Percentiles rank a stretch among this genome's conserved stretches.
These are phyloP conservation scores for Blastobotrys ciferrii DNA, from an alignment of 1,139 yeast species.

Conservation along the genomic window DNA sequence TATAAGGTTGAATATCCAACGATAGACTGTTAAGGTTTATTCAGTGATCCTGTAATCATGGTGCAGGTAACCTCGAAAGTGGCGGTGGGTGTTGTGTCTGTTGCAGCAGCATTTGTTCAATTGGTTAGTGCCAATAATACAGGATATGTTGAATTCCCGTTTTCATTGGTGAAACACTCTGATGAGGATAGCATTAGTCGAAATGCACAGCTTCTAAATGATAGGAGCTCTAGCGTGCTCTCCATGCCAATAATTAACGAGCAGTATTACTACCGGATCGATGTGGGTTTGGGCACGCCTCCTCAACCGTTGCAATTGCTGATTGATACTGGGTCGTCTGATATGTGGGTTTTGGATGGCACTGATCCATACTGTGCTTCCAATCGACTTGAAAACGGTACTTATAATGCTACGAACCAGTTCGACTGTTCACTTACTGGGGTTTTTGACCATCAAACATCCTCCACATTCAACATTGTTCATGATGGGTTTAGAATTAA, in stretches of 20 bases:
- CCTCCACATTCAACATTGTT: slow-evolving; percentile 21
- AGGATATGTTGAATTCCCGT: slow-evolving; percentile 6
- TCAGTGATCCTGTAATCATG: no score
- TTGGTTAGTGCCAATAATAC: background rate
- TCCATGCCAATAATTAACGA: slow-evolving; percentile 23
- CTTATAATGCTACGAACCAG: slow-evolving; percentile 20
- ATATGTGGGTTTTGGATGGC: slow-evolving; percentile 54
- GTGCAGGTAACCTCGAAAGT: no score
- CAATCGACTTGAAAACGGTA: slow-evolving; percentile 19
- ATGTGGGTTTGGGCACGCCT: slow-evolving; percentile 25
- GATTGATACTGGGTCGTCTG: slow-evolving; percentile 67
- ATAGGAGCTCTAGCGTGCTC: slow-evolving; percentile 10
- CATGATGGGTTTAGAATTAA: slow-evolving; percentile 42
- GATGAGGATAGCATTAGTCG: background rate
- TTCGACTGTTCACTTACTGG: slow-evolving; percentile 27
- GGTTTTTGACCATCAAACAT: slow-evolving; percentile 22
- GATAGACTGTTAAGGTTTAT: background rate
- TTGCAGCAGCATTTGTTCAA: background rate
- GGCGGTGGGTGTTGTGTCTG: background rate
- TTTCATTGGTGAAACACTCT: background rate
- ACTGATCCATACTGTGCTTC: slow-evolving; percentile 26
- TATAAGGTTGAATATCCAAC: background rate
- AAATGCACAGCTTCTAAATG: background rate
- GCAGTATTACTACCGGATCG: slow-evolving; percentile 34
- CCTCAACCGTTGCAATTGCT: slow-evolving; percentile 23